Base-by-base conservation (phyloP, 345 rosid genomes). In the Excoecaria agallocha region DNA sequence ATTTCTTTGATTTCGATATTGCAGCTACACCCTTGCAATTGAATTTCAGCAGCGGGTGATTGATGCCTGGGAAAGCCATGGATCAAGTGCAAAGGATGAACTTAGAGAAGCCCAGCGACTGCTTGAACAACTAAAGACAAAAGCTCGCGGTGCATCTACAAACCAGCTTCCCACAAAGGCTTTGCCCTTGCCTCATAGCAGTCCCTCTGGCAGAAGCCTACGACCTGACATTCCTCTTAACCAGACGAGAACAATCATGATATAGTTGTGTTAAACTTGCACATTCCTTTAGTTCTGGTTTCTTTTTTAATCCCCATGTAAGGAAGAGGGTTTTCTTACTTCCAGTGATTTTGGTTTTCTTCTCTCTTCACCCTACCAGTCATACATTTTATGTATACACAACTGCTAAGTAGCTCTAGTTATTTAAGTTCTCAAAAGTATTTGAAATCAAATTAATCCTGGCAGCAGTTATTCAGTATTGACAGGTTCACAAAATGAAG, bases 11-110 rank as follows among this genome's bases (percentile, higher is more conserved):
- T 20, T 68, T 77, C 64, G 63, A 61, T 79, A 58, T 79, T 82
- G 87, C 89, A 94, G 98, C 86, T 89, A 89, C 79, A 67, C 80
- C 30, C 86, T 91, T 11, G 97, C 98, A 12, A 85, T 92, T 51
- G 94, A 89, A 70, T 92, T 92, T 82, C 98, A 94, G 84, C 91
- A 85, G 82, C 84, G 65, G 74, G 99, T 75, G 41, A 72, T 93
- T 46, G 87, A 87, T 79, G 93, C 91, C 70, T 93, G 93, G 99
- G 91, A 90, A 56, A 82, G 89, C 80, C 98, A 91, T 74, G 94
- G 98, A 71, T 79, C 83, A 8, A 85, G 84, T 70, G 92, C 86
- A 57, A 72, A 80, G 79, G 91, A 85, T 20, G 97, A 91, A 77
- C 87, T 93, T 66, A 78, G 57, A 72, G 97, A 88, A 74, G 93